Evolutionary conservation across 441 rosid species (phyloP).

Genomic region (Erodium chrysanthum): DNA sequence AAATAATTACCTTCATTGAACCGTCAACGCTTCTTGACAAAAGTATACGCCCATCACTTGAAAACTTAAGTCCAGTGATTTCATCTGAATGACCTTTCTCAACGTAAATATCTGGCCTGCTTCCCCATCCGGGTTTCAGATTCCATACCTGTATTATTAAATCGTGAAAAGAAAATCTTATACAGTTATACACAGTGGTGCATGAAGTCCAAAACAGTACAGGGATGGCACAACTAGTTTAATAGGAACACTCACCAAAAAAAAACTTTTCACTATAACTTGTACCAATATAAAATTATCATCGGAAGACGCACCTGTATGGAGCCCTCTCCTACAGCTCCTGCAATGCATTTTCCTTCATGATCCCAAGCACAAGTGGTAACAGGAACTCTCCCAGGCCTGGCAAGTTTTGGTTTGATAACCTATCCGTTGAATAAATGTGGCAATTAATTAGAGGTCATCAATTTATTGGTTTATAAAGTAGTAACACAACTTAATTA

Average conservation of each 20-base stretch:
- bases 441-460: slow-evolving; percentile 7
- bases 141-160: slow-evolving; percentile 59
- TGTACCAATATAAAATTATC: neutral
- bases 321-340: slow-evolving; percentile 90
- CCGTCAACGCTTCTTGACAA: slow-evolving; percentile 87
- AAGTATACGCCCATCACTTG: slow-evolving; percentile 64
- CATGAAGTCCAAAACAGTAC: neutral
- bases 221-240: neutral
- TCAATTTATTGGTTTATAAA: neutral
- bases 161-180: neutral
- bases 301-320: slow-evolving; percentile 53
- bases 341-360: slow-evolving; percentile 82
- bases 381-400: slow-evolving; percentile 94
- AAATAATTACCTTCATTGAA: slow-evolving; percentile 58
- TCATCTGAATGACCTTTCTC: slow-evolving; percentile 88
- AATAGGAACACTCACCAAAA: neutral
- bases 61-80: slow-evolving; percentile 82
- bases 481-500: neutral
- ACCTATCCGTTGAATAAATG: slow-evolving; percentile 41
- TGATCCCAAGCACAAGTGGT: slow-evolving; percentile 89
- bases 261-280: slow-evolving; percentile 8
- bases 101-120: slow-evolving; percentile 74
- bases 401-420: slow-evolving; percentile 90
- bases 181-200: neutral
- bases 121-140: slow-evolving; percentile 97